A percentile compares a stretch with the other conserved stretches of the same genome.
Evolutionary conservation across 768 basidiomycete species (phyloP).

Genomic region (Hortiboletus campestris): DNA sequence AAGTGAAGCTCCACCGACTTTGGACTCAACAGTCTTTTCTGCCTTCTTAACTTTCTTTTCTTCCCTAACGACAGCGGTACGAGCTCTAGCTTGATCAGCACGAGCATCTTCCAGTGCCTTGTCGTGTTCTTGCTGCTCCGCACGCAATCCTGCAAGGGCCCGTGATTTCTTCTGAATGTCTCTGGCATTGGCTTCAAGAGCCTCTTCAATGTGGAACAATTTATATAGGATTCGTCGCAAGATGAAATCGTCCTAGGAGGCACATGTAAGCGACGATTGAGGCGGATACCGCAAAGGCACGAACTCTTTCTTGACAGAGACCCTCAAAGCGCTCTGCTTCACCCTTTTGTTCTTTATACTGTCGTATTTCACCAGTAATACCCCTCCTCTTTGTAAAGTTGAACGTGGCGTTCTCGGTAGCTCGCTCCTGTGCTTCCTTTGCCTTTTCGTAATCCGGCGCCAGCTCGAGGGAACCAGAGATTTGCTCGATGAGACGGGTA

Average conservation of each 20-base stretch:
- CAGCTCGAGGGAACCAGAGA: slow-evolving; percentile 90
- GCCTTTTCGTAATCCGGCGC: slow-evolving; percentile 86
- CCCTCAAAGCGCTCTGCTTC: slow-evolving; percentile 88
- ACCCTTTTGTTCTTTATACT: slow-evolving; percentile 94
- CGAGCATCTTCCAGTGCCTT: slow-evolving; percentile 70
- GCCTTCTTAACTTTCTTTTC: slow-evolving; percentile 89
- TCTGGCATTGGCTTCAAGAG: slow-evolving; percentile 68
- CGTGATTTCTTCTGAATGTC: slow-evolving; percentile 74
- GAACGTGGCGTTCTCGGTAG: slow-evolving; percentile 91
- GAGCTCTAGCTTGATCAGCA: slow-evolving; percentile 75
- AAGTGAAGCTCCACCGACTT: slow-evolving; percentile 45
- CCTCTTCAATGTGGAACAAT: slow-evolving; percentile 85
- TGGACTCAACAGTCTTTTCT: slow-evolving; percentile 83
- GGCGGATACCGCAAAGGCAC: slow-evolving; percentile 19
- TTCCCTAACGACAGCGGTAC: slow-evolving; percentile 72
- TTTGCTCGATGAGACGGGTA: slow-evolving; percentile 89
- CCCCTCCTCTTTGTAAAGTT: slow-evolving; percentile 94
- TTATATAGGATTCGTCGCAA: slow-evolving; percentile 83
- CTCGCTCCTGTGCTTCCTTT: slow-evolving; percentile 81
- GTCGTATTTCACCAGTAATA: slow-evolving; percentile 92
- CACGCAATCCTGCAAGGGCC: slow-evolving; percentile 62
- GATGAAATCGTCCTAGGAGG: slow-evolving; percentile 70
- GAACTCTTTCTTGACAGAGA: slow-evolving; percentile 69
- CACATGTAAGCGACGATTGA: slow-evolving; percentile 3
- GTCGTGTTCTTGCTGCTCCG: slow-evolving; percentile 70